These are phyloP conservation scores for Cladophialophora exuberans DNA, from an alignment of 2,329 filamentous ascomycete species.

Conservation along the genomic window DNA sequence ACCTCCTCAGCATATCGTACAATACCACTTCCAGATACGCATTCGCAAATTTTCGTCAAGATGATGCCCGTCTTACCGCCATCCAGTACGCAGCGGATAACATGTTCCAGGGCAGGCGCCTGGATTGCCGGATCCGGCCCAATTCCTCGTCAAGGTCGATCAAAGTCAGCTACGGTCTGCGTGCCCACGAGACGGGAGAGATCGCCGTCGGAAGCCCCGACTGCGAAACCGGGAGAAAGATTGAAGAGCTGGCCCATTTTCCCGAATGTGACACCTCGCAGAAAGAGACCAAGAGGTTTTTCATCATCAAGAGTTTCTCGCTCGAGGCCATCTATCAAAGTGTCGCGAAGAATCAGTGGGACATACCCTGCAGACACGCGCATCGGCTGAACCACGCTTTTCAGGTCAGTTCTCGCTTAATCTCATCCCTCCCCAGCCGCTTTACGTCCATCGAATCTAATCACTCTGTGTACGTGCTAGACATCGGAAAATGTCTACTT, in stretches of 20 bases:
- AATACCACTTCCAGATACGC: conserved; percentile 24
- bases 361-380: conserved; percentile 18
- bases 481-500: conserved; percentile 21
- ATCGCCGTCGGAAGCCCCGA: conserved; percentile 1
- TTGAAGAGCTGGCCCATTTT: conserved; percentile 14
- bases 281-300: conserved; percentile 19
- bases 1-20: conserved; percentile 21
- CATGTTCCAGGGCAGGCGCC: conserved; percentile 18
- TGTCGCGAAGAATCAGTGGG: conserved; percentile 15
- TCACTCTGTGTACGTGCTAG: background rate
- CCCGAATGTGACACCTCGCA: conserved; percentile 17
- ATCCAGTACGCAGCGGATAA: conserved; percentile 16
- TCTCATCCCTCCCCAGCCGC: background rate
- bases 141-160: conserved; percentile 16
- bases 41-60: conserved; percentile 23
- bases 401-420: conserved; percentile 9
- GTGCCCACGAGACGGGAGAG: background rate
- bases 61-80: conserved; percentile 6
- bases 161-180: conserved; percentile 22
- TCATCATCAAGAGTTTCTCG: conserved; percentile 24
- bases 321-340: conserved; percentile 21
- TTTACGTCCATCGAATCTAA: background rate
- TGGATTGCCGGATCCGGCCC: conserved; percentile 22
- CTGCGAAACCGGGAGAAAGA: conserved; percentile 7
- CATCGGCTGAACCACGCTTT: conserved; percentile 21